Evolutionary conservation across 108 stramenopile genomes (phyloP).

Genomic region (Discostella pseudostelligera): DNA sequence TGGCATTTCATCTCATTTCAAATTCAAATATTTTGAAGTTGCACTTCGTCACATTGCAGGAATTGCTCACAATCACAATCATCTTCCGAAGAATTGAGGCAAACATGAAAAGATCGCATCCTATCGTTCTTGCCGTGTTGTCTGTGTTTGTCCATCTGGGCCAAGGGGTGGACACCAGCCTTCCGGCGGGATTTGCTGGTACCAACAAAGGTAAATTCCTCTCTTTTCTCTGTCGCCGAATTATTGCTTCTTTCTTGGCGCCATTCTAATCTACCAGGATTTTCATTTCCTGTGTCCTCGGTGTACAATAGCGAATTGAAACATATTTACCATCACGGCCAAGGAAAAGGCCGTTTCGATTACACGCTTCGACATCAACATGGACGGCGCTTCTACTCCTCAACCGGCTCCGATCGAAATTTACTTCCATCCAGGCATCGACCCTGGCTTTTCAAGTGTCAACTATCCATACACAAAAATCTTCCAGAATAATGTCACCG

Average conservation of each 20-base stretch:
- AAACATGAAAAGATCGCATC: too few species aligned
- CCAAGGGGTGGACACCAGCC: background rate
- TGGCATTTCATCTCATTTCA: too few species aligned
- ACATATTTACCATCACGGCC: conserved; percentile 25
- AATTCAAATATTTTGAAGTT: too few species aligned
- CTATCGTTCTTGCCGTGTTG: too few species aligned
- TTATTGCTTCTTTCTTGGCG: background rate
- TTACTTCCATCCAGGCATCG: conserved; percentile 17
- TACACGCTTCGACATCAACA: conserved; percentile 20
- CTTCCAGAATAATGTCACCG: background rate
- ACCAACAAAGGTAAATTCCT: conserved; percentile 1
- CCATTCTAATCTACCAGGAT: background rate
- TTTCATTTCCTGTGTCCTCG: background rate
- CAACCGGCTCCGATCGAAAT: conserved; percentile 10
- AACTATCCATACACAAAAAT: conserved; percentile 1
- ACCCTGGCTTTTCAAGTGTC: conserved; percentile 6
- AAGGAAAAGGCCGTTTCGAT: conserved; percentile 13
- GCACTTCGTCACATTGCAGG: too few species aligned
- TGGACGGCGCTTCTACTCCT: background rate
- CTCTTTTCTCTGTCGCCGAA: background rate
- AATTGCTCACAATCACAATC: too few species aligned
- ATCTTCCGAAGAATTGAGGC: too few species aligned
- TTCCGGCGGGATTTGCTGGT: conserved; percentile 7
- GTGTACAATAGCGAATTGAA: conserved; percentile 23
- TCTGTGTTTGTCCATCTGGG: background rate